Evolutionary conservation across 345 rosid genomes (phyloP).

Genomic region (Syzygium grande): DNA sequence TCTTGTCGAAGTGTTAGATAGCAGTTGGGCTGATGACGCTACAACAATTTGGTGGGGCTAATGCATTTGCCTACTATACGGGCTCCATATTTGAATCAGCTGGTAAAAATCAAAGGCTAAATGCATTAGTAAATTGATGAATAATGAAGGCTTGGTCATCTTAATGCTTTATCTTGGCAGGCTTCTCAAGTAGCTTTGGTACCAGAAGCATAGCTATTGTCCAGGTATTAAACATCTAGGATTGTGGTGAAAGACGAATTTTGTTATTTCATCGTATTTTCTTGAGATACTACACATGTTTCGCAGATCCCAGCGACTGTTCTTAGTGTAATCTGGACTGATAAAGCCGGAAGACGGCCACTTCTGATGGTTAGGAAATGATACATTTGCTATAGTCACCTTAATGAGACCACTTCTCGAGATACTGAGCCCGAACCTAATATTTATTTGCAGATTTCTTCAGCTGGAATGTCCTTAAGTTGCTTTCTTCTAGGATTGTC

Average conservation of each 20-base stretch:
- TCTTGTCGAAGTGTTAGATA: constrained; percentile 9
- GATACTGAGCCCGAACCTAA: not conserved
- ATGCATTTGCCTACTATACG: constrained; percentile 32
- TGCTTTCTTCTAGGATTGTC: constrained; percentile 9
- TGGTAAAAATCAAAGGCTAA: constrained; percentile 4
- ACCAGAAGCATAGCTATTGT: constrained; percentile 5
- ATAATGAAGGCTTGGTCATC: not conserved
- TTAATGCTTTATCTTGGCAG: not conserved
- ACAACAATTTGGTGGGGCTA: constrained; percentile 35
- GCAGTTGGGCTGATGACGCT: constrained; percentile 45
- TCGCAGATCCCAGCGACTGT: constrained; percentile 4
- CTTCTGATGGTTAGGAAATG: constrained; percentile 13
- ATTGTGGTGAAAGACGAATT: not conserved
- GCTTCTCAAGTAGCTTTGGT: constrained; percentile 5
- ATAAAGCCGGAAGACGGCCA: constrained; percentile 17
- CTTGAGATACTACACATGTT: not conserved
- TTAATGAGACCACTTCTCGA: not conserved
- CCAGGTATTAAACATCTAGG: not conserved
- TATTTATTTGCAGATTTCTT: constrained; percentile 7
- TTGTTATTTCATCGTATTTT: not conserved
- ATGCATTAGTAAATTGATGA: not conserved
- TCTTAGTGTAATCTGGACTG: constrained; percentile 4
- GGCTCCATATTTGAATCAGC: constrained; percentile 37
- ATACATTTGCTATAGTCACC: not conserved
- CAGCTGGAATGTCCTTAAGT: constrained; percentile 6